A percentile compares a stretch with the other conserved stretches of the same genome.
These are phyloP conservation scores for Lichtheimia hyalospora DNA, from an alignment of 371 early-diverging fungal genomes.

Conservation along the genomic window DNA sequence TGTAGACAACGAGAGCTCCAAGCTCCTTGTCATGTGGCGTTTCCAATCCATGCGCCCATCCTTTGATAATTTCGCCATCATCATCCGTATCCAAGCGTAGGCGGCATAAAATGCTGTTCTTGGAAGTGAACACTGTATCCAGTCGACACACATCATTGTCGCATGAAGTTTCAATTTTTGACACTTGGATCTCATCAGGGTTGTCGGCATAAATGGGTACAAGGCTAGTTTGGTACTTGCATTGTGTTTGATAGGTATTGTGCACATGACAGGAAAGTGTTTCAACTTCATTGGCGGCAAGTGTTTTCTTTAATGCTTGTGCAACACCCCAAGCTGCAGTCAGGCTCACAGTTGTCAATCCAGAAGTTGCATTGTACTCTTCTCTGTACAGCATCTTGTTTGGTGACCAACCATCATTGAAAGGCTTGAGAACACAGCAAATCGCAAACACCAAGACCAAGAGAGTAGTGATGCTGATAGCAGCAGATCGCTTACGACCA, in stretches of 20 bases:
- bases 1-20: constrained; percentile 28
- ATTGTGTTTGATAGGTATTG: constrained; percentile 22
- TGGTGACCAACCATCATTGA: constrained; percentile 38
- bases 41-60: constrained; percentile 22
- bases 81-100: constrained; percentile 21
- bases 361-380: constrained; percentile 29
- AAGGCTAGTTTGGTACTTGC: constrained; percentile 28
- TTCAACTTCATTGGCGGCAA: constrained; percentile 24
- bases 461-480: constrained; percentile 4
- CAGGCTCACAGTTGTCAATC: constrained; percentile 26
- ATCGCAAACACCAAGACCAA: constrained; percentile 31
- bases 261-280: constrained; percentile 18
- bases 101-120: constrained; percentile 45
- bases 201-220: constrained; percentile 31
- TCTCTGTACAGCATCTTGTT: constrained; percentile 42
- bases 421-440: constrained; percentile 34
- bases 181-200: constrained; percentile 21
- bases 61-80: not conserved
- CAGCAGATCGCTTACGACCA: constrained; percentile 19
- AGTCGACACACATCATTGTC: constrained; percentile 14
- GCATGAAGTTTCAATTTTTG: constrained; percentile 18
- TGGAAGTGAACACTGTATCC: constrained; percentile 19
- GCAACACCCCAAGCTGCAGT: constrained; percentile 23
- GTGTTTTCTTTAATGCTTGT: constrained; percentile 15
- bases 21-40: constrained; percentile 9